Base-by-base conservation (phyloP, 2,329 filamentous ascomycete species). In the Pyricularia sp. region DNA sequence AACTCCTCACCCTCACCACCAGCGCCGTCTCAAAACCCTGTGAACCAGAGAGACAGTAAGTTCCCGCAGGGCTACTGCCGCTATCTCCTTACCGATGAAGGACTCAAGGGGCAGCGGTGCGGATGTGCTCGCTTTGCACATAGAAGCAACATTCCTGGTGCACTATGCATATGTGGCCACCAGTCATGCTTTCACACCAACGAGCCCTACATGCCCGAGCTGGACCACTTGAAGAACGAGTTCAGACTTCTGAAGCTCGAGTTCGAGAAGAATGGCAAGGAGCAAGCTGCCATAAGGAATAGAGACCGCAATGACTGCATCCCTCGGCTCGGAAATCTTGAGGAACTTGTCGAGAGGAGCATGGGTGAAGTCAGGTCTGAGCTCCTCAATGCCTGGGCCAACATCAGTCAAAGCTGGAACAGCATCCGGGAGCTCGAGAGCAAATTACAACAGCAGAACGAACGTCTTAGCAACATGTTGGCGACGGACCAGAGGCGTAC, bases 31-130 rank as follows among this genome's bases (percentile, higher is more conserved):
- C 64, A 55, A n/a, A 55, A 55, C 42, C 26, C 64, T 65, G 64
- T 33, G 12, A 65, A 73, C 28, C 71, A 72, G 68, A 83, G 85
- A 69, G 83, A 85, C 68, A 71, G 79, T 55, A 80, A 79, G 66
- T 79, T 88, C 26, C 86, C 86, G 17, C 80, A 82, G 72, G 86
- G 86, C 36, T 84, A 86, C 72, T 88, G 86, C 72, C 84, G 85
- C 70, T 88, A 85, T 73, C 87, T 88, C 71, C 76, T 88, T 33
- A 79, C 86, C 31, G 80, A 84, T 69, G 84, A 86, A 6, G 84
- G 86, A 73, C 79, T 86, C 75, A 85, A 84, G 72, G 85, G 86
- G 67, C 81, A 86, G 69, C 83, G 86, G 63, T 88, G 86, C 75
- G 85, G 82, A 64, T 88, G 86, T 72, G 83, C 85, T 70, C 80